Percentiles rank a stretch among this genome's conserved stretches.
These are phyloP conservation scores for Yarrowia phangngaensis DNA, from an alignment of 805 yeast genomes.

Conservation along the genomic window DNA sequence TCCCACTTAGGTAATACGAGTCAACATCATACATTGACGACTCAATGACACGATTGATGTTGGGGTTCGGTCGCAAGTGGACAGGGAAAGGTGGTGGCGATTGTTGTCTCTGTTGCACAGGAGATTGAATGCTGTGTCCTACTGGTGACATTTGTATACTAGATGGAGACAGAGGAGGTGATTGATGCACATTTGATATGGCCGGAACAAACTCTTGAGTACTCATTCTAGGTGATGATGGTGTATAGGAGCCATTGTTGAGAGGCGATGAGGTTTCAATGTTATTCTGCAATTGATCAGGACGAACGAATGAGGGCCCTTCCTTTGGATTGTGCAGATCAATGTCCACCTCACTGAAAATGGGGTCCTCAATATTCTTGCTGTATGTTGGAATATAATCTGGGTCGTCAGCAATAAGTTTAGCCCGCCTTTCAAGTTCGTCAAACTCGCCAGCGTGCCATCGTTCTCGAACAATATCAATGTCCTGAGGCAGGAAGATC, in stretches of 20 bases:
- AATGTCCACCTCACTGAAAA: constrained; percentile 20
- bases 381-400: neutral
- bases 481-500: constrained; percentile 58
- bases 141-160: too few relatives aligned
- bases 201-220: too few relatives aligned
- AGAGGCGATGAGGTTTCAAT: too few relatives aligned
- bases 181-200: too few relatives aligned
- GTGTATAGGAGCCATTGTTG: too few relatives aligned
- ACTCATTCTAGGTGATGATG: too few relatives aligned
- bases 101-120: neutral
- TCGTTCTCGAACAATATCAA: constrained; percentile 66
- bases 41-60: constrained; percentile 23
- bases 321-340: constrained; percentile 14
- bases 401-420: constrained; percentile 19
- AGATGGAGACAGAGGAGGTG: too few relatives aligned
- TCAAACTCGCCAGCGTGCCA: constrained; percentile 51
- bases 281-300: constrained; percentile 16
- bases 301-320: constrained; percentile 10
- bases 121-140: too few relatives aligned
- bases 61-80: constrained; percentile 23
- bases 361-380: constrained; percentile 23
- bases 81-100: neutral
- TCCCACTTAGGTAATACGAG: constrained; percentile 23
- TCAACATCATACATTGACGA: constrained; percentile 26
- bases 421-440: constrained; percentile 22